These are phyloP conservation scores for Gonapodya sp. DNA, from an alignment of 192 early-diverging fungal species.

Conservation along the genomic window DNA sequence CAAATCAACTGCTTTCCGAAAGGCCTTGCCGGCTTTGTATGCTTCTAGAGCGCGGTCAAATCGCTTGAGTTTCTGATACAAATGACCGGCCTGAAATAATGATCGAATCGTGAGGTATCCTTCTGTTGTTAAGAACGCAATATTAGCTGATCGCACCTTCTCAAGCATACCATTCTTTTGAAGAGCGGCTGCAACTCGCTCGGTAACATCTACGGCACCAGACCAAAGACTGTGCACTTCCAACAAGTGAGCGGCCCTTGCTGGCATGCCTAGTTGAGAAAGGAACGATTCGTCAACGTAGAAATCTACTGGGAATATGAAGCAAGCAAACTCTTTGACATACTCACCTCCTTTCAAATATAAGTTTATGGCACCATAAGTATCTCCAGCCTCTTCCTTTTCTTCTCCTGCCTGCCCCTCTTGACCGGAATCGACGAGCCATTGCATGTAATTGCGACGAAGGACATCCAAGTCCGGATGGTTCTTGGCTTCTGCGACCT, in stretches of 20 bases:
- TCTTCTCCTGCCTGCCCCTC: constrained; percentile 45
- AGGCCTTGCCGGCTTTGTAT: constrained; percentile 46
- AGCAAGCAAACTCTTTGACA: neutral
- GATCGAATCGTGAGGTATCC: neutral
- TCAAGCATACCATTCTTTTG: constrained; percentile 44
- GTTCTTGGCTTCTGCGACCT: constrained; percentile 52
- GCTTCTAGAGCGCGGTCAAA: constrained; percentile 46
- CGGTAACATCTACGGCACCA: constrained; percentile 40
- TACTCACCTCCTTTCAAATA: constrained; percentile 34
- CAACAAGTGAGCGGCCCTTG: constrained; percentile 37
- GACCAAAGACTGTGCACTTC: constrained; percentile 24
- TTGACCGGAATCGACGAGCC: constrained; percentile 54
- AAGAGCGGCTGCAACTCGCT: constrained; percentile 41
- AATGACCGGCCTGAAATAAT: constrained; percentile 35
- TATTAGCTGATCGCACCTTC: constrained; percentile 22
- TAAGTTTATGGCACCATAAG: constrained; percentile 39
- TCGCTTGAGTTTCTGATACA: constrained; percentile 45
- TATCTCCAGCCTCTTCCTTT: constrained; percentile 53
- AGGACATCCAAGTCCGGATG: constrained; percentile 48
- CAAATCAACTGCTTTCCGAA: constrained; percentile 49
- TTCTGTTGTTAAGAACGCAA: constrained; percentile 10
- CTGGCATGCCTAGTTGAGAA: constrained; percentile 39
- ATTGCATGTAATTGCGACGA: constrained; percentile 52
- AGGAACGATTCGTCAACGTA: no score
- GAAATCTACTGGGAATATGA: neutral